Percentiles rank a stretch among this genome's conserved stretches.
Evolutionary conservation across 1,139 yeast species (phyloP).

Genomic region (Geotrichum phurueaensis): DNA sequence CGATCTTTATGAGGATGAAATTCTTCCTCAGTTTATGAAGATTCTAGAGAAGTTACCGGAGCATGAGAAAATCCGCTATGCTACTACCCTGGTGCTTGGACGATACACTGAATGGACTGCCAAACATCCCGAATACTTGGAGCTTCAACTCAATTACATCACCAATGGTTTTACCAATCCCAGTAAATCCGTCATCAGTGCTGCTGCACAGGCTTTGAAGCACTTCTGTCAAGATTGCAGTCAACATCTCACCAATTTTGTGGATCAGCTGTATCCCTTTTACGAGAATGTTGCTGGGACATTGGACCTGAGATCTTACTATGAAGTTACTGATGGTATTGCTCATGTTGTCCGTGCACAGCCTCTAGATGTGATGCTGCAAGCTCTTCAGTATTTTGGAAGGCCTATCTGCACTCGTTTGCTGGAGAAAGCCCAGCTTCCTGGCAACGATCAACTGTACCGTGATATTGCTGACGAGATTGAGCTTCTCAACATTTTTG

Average conservation of each 20-base stretch:
- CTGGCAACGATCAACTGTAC: constrained; percentile 39
- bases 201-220: constrained; percentile 92
- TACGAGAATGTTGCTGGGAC: constrained; percentile 55
- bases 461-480: constrained; percentile 63
- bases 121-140: constrained; percentile 73
- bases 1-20: constrained; percentile 55
- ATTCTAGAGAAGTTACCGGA: constrained; percentile 68
- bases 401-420: constrained; percentile 57
- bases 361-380: constrained; percentile 40
- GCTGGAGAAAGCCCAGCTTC: constrained; percentile 23
- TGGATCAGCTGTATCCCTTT: constrained; percentile 71
- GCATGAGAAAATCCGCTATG: constrained; percentile 80
- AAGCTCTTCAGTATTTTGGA: constrained; percentile 54
- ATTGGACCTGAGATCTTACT: constrained; percentile 63
- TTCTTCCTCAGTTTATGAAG: constrained; percentile 76
- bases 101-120: constrained; percentile 95
- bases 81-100: constrained; percentile 88
- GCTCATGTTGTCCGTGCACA: constrained; percentile 73
- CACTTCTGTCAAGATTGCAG: constrained; percentile 93
- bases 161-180: constrained; percentile 61
- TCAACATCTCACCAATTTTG: constrained; percentile 52
- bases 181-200: constrained; percentile 57
- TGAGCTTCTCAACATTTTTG: constrained; percentile 67
- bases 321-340: constrained; percentile 83
- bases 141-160: constrained; percentile 78